A percentile compares a stretch with the other conserved stretches of the same genome.
These are phyloP conservation scores for Chamaenerion angustifolium DNA, from an alignment of 345 rosid genomes.

Conservation along the genomic window DNA sequence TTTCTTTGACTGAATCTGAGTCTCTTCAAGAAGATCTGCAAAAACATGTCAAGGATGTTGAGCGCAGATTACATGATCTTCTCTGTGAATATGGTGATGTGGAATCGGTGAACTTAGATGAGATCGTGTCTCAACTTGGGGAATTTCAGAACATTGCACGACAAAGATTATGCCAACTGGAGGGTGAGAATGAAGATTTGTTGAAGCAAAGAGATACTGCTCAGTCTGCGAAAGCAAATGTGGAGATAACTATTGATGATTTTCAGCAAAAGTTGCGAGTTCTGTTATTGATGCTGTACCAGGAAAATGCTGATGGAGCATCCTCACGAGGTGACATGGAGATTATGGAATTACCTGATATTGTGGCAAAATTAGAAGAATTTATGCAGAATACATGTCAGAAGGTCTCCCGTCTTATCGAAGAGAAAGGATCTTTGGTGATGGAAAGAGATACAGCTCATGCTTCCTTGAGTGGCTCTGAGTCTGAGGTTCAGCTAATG, in stretches of 20 bases:
- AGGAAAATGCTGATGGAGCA: slow-evolving; percentile 23
- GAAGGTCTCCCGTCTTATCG: slow-evolving; percentile 32
- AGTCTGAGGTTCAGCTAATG: slow-evolving; percentile 33
- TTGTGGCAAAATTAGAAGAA: slow-evolving; percentile 32
- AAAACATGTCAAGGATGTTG: no score
- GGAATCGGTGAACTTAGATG: no score
- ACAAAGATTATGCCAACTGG: slow-evolving; percentile 34
- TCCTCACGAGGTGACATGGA: slow-evolving; percentile 20
- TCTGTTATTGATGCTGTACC: slow-evolving; percentile 24
- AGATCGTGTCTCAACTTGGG: slow-evolving; percentile 27
- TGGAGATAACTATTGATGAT: slow-evolving; percentile 27
- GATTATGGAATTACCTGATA: slow-evolving; percentile 25
- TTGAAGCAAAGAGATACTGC: no score
- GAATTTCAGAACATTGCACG: slow-evolving; percentile 36
- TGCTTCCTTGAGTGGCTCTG: slow-evolving; percentile 25
- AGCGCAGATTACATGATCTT: no score
- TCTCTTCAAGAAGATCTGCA: no score
- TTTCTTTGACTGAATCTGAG: no score
- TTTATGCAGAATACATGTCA: slow-evolving; percentile 36
- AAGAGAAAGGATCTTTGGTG: slow-evolving; percentile 39
- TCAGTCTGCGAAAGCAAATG: slow-evolving; percentile 25
- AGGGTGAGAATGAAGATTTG: slow-evolving; percentile 41
- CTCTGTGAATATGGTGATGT: no score
- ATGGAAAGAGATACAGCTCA: slow-evolving; percentile 38
- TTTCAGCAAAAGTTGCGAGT: slow-evolving; percentile 32